Evolutionary conservation across 164 flowering plant species (phyloP).

Genomic region (Akebia trifoliata): DNA sequence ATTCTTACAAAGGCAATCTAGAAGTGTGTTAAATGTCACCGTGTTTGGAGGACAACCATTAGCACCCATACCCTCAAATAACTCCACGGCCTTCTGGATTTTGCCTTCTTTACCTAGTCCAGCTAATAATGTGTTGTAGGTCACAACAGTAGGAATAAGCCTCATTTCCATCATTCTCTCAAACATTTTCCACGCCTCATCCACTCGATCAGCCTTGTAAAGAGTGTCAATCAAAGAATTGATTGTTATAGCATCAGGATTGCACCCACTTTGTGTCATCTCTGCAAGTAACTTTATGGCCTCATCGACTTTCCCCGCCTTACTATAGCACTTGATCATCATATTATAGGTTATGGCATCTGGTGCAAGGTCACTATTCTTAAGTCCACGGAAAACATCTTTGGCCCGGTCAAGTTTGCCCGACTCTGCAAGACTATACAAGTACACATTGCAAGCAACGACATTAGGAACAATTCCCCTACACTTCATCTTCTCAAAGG

Average conservation of each 20-base stretch:
- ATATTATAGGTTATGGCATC: conserved; percentile 89
- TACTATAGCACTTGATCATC: conserved; percentile 91
- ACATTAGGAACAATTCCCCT: conserved; percentile 72
- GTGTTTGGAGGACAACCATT: conserved; percentile 28
- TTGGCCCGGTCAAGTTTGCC: conserved; percentile 66
- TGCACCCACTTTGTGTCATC: conserved; percentile 56
- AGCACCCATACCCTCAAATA: conserved; percentile 35
- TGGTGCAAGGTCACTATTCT: conserved; percentile 55
- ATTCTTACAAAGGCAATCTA: conserved; percentile 42
- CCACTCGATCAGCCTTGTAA: conserved; percentile 66
- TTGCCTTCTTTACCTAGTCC: conserved; percentile 74
- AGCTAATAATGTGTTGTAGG: conserved; percentile 76
- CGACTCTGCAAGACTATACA: conserved; percentile 66
- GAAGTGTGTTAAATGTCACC: conserved; percentile 30
- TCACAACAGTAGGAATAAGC: conserved; percentile 74
- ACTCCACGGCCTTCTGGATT: conserved; percentile 43
- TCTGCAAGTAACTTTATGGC: conserved; percentile 57
- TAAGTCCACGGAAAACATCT: conserved; percentile 49
- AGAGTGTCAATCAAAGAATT: conserved; percentile 76
- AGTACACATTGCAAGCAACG: conserved; percentile 78
- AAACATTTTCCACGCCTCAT: conserved; percentile 86
- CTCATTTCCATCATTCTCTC: conserved; percentile 55
- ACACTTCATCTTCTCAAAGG: conserved; percentile 67
- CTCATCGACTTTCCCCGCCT: conserved; percentile 69
- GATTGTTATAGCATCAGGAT: conserved; percentile 57